A percentile compares a stretch with the other conserved stretches of the same genome.
phyloP scores from a whole-genome alignment of 495 filamentous ascomycete genomes.

The Talaromyces borbonicus region DNA sequence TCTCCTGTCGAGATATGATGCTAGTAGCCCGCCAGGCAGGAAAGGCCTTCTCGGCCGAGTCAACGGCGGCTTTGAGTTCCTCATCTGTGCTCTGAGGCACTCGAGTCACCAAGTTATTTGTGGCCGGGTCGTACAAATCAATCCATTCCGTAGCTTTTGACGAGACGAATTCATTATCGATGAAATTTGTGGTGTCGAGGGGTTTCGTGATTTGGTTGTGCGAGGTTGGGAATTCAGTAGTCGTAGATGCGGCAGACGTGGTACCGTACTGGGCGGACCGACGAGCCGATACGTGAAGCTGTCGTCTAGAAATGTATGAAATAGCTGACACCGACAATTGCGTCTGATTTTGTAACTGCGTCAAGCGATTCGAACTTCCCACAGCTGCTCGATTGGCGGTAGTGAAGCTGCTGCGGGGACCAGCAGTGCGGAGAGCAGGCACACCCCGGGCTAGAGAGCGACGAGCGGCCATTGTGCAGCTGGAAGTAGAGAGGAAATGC shows the following conservation, averaged over 20 bases:
- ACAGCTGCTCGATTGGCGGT: background rate
- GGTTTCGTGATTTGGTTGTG: conserved; percentile 70
- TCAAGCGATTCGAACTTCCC: background rate
- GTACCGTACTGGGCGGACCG: conserved; percentile 44
- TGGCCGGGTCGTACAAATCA: conserved; percentile 89
- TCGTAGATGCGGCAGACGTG: conserved; percentile 46
- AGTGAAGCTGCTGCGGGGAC: conserved; percentile 27
- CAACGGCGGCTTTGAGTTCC: conserved; percentile 80
- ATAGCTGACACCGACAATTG: background rate
- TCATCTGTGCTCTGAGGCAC: conserved; percentile 90
- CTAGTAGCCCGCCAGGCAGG: conserved; percentile 76
- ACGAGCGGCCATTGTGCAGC: conserved; percentile 33
- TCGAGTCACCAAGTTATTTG: conserved; percentile 96
- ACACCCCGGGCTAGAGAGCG: conserved; percentile 32
- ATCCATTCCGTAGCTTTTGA: conserved; percentile 76
- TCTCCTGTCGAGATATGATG: conserved; percentile 78
- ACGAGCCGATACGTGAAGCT: conserved; percentile 51
- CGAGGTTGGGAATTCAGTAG: conserved; percentile 65
- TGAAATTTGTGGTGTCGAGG: conserved; percentile 77
- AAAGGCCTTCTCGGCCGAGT: conserved; percentile 83
- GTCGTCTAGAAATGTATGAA: background rate
- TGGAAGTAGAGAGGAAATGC: background rate
- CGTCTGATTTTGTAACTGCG: background rate
- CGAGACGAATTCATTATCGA: conserved; percentile 79
- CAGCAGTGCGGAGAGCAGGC: conserved; percentile 34